Evolutionary conservation across 495 filamentous ascomycete species (phyloP).

Genomic region (Penicillium alfredii): DNA sequence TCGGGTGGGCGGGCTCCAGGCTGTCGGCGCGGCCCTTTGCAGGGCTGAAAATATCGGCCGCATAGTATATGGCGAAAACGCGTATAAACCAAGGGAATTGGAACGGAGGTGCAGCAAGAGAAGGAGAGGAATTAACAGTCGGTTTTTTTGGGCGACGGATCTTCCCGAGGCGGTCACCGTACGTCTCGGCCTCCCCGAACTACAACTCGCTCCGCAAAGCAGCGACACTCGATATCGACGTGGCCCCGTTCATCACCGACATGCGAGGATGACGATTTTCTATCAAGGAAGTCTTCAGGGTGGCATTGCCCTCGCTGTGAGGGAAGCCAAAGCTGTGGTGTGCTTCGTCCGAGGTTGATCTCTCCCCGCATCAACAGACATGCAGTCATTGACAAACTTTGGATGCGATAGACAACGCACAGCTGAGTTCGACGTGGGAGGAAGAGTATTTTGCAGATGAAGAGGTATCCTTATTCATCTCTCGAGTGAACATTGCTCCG

Average conservation of each 20-base stretch:
- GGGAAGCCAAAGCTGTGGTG: constrained; percentile 55
- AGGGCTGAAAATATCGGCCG: constrained; percentile 28
- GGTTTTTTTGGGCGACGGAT: too few species aligned
- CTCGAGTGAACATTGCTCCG: too few species aligned
- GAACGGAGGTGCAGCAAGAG: not conserved
- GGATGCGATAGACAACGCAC: constrained; percentile 50
- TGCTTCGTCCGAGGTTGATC: constrained; percentile 63
- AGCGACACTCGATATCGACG: too few species aligned
- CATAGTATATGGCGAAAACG: constrained; percentile 24
- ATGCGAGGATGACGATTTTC: constrained; percentile 54
- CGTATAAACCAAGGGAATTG: too few species aligned
- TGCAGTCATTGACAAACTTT: constrained; percentile 8
- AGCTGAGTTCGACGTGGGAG: constrained; percentile 71
- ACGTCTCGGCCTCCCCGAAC: constrained; percentile 1
- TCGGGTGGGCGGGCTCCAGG: constrained; percentile 17
- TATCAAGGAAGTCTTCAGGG: constrained; percentile 71
- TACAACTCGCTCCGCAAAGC: too few species aligned
- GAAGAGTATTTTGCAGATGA: constrained; percentile 59
- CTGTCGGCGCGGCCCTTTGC: constrained; percentile 17
- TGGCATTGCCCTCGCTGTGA: constrained; percentile 69
- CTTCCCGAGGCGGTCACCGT: not conserved
- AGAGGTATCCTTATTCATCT: constrained; percentile 38
- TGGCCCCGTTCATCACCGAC: constrained; percentile 6
- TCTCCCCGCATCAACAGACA: constrained; percentile 41
- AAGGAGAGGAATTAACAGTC: too few species aligned